Evolutionary conservation across 1,139 yeast genomes (phyloP), one percentile per base, ranked within the genome.

Genomic region (Yamadazyma atlantica): DNA sequence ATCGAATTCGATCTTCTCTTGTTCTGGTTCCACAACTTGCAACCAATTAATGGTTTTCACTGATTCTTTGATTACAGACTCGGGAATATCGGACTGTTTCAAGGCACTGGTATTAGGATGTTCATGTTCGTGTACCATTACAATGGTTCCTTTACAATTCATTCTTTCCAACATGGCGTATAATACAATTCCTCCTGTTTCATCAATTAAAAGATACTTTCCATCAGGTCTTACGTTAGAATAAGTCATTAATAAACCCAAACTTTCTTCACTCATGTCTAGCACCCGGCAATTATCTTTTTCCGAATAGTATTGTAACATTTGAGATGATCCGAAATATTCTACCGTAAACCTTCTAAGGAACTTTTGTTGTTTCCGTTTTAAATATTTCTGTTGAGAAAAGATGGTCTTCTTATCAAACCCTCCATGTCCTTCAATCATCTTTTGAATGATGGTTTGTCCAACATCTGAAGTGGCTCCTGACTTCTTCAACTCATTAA

Each of bases 171-270:
- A 60, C 74, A 94, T 69, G 4, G 95, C 87, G 45, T 86, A 86
- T 3, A 86, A 78, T 1, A 92, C 60, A 14, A 90, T 70, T 2
- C 97, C 97, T 22, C 95, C 89, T 19, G 96, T 84, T 53, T 92
- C 98, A 56, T 92, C 99, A 38, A 88, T 73, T 4, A 92, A 83
- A 24, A 92, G 67, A 54, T 92, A 94, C 40, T 75, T 80, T 1
- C 98, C 97, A 8, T 96, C 96, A 0, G 96, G 90, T 50, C 82
- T 78, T 16, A 92, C 78, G 55, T 92, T 89, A 1, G 83, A 96
- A 49, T 84, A 71, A 42, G 82, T 82, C 63, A 92, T 64, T 51
- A 88, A 63, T 58, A 85, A 64, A 0, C 94, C 96, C 32, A 92
- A 58, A 1, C 90, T 70, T 60, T 92, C 98, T 43, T 82, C 82